phyloP scores from a whole-genome alignment of 2,329 filamentous ascomycete species.

The Cercospora sp. region DNA sequence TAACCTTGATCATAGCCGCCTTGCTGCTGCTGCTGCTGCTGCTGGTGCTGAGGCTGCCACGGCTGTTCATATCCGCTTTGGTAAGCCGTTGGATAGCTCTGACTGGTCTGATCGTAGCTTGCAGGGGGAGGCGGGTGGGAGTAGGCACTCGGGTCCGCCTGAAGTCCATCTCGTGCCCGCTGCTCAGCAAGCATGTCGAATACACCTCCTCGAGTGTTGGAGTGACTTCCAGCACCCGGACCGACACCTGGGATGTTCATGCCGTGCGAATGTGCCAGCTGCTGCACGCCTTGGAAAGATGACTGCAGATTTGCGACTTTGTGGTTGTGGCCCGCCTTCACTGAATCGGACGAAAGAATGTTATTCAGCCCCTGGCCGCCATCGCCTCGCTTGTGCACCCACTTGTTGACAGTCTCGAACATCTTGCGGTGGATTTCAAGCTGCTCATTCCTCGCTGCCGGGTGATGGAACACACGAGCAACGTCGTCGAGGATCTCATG shows the following conservation, averaged over 20 bases:
- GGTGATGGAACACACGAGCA: conserved; percentile 84
- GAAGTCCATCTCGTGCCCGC: conserved; percentile 12
- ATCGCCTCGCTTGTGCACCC: conserved; percentile 71
- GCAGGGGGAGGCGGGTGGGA: conserved; percentile 30
- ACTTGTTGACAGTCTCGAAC: conserved; percentile 81
- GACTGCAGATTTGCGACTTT: conserved; percentile 33
- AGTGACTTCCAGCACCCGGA: conserved; percentile 30
- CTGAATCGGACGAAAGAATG: conserved; percentile 79
- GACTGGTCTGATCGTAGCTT: conserved; percentile 34
- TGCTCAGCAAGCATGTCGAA: conserved; percentile 35
- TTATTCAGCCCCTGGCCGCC: conserved; percentile 68
- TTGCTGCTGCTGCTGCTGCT: conserved; percentile 21
- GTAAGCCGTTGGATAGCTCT: conserved; percentile 38
- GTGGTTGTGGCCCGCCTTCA: conserved; percentile 82
- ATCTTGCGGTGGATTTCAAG: conserved; percentile 83
- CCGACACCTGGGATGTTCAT: conserved; percentile 27
- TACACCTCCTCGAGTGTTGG: conserved; percentile 33
- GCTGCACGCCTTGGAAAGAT: conserved; percentile 29
- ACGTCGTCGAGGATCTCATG: conserved; percentile 83
- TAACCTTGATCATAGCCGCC: conserved; percentile 28
- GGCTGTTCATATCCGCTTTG: conserved; percentile 41
- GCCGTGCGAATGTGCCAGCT: conserved; percentile 30
- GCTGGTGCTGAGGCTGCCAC: conserved; percentile 33
- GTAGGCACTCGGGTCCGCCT: conserved; percentile 28
- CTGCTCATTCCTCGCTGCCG: conserved; percentile 72